Percentiles rank a stretch among this genome's conserved stretches.
Evolutionary conservation across 805 yeast species (phyloP).

Genomic region (Yarrowia sp.): DNA sequence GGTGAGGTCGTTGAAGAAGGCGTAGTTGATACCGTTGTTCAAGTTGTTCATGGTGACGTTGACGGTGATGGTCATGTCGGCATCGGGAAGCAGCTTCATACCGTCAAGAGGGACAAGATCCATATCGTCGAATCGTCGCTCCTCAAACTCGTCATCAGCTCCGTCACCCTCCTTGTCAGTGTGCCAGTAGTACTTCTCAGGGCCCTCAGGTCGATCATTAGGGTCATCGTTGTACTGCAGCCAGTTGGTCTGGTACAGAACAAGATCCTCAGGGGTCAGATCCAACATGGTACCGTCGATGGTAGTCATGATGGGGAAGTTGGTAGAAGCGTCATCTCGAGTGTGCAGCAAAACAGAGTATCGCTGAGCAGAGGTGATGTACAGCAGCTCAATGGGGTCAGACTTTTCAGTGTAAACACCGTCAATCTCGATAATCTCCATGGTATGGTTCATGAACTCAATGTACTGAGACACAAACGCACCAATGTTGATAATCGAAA

Average conservation of each 20-base stretch:
- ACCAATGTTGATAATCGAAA: conserved; percentile 82
- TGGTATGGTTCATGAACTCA: conserved; percentile 81
- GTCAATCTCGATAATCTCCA: conserved; percentile 87
- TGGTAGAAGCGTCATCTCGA: conserved; percentile 56
- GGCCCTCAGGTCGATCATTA: conserved; percentile 46
- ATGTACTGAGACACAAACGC: conserved; percentile 89
- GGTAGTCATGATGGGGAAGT: conserved; percentile 79
- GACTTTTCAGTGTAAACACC: conserved; percentile 77
- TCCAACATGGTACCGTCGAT: conserved; percentile 86
- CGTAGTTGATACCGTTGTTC: conserved; percentile 85
- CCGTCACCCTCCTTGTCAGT: conserved; percentile 38
- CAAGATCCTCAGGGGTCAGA: conserved; percentile 59
- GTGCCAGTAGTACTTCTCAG: conserved; percentile 40
- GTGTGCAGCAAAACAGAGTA: conserved; percentile 77
- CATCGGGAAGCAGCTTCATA: conserved; percentile 56
- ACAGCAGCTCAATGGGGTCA: conserved; percentile 64
- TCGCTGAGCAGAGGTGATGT: conserved; percentile 89
- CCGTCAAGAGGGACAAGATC: conserved; percentile 62
- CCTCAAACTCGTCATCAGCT: conserved; percentile 46
- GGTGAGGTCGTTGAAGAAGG: conserved; percentile 89
- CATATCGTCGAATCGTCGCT: conserved; percentile 67
- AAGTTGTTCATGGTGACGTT: conserved; percentile 82
- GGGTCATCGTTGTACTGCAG: conserved; percentile 61
- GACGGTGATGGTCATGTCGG: conserved; percentile 64
- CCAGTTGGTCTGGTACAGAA: conserved; percentile 71